Percentiles rank a stretch among this genome's conserved stretches.
Evolutionary conservation across 2,329 filamentous ascomycete species (phyloP).

Genomic region (Cladosporium phlei): DNA sequence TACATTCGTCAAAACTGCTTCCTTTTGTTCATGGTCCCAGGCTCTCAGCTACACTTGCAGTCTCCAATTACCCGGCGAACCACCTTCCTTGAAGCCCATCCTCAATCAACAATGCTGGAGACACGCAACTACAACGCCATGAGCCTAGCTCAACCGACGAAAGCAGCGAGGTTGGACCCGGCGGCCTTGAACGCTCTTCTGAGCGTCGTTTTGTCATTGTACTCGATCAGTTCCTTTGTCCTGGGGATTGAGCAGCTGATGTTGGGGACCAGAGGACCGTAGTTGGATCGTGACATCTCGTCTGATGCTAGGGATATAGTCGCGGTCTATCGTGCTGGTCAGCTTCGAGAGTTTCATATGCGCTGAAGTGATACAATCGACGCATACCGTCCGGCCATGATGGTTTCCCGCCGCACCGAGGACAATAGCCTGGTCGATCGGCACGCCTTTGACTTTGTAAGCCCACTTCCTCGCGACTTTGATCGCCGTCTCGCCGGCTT

Average conservation of each 20-base stretch:
- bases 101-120: too few species aligned
- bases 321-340: background rate
- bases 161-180: constrained; percentile 37
- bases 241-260: background rate
- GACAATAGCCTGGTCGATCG: constrained; percentile 74
- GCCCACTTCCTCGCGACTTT: constrained; percentile 97
- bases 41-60: too few species aligned
- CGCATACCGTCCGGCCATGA: constrained; percentile 93
- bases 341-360: background rate
- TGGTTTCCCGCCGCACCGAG: constrained; percentile 89
- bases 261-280: background rate
- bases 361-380: constrained; percentile 64
- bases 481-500: constrained; percentile 91
- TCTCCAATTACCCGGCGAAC: too few species aligned
- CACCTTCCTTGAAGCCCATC: too few species aligned
- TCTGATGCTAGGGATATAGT: background rate
- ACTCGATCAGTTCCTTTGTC: background rate
- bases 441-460: constrained; percentile 90
- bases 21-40: too few species aligned
- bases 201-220: constrained; percentile 56
- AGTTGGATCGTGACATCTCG: background rate
- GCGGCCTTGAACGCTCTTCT: constrained; percentile 72
- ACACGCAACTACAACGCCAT: constrained; percentile 81
- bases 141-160: constrained; percentile 47
- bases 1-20: too few species aligned